These are phyloP conservation scores for Nyssa sinensis DNA, from an alignment of 148 eudicot species.

Conservation along the genomic window DNA sequence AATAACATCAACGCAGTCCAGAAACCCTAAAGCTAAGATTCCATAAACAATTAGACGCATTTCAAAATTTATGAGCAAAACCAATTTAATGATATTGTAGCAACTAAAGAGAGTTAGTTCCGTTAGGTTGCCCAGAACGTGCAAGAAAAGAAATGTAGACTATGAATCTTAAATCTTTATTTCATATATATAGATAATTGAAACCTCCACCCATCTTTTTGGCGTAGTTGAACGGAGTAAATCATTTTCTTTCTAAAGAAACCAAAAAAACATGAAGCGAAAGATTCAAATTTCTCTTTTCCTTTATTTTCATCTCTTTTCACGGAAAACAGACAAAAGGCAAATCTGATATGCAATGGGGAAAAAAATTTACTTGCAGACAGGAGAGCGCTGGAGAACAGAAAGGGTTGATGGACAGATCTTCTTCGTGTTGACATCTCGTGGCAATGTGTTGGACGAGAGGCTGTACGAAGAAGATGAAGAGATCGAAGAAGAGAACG, in stretches of 20 bases:
- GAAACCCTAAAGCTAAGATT: background rate
- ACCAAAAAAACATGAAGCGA: background rate
- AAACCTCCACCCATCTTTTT: background rate
- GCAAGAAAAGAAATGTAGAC: background rate
- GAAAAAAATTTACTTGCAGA: slow-evolving; percentile 2
- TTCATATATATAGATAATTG: too few species aligned
- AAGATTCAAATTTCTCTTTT: too few species aligned
- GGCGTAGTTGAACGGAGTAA: background rate
- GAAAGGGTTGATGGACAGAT: background rate
- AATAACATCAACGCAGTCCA: background rate
- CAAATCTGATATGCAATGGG: background rate
- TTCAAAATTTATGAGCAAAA: too few species aligned
- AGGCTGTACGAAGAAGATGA: background rate
- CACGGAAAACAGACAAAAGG: background rate
- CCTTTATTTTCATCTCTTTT: background rate
- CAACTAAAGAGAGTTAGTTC: background rate
- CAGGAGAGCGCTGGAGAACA: slow-evolving; percentile 15
- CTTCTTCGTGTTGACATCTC: background rate
- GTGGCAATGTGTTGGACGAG: background rate
- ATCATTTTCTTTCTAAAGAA: background rate
- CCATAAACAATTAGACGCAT: too few species aligned
- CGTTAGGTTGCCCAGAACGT: background rate
- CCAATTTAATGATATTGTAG: background rate
- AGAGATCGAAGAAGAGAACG: slow-evolving; percentile 16
- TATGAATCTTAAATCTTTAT: background rate